Base-by-base conservation (phyloP, 768 basidiomycete species). In the Agrocybe pediades region DNA sequence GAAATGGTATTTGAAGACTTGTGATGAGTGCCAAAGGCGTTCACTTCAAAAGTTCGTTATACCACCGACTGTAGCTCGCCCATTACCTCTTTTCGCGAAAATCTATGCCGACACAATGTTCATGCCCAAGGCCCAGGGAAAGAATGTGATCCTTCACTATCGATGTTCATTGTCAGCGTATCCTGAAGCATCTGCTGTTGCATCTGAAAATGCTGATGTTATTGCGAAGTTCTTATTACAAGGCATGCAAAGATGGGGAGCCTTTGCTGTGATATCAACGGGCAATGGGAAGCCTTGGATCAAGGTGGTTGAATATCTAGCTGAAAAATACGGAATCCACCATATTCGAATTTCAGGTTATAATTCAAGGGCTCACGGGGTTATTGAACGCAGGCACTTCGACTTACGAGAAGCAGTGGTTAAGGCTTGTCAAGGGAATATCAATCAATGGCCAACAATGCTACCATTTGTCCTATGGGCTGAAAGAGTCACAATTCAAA, bases 341-440 rank as follows among this genome's bases (percentile, higher is more conserved):
- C 71, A 75, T 41, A 75, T 77, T 7, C 26, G 54, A 0, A 78
- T 78, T 17, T 73, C 67, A 5, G 55, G 65, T 0, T 78, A 76
- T 56, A 77, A 77, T 54, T 75, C 71, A 0, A 62, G 59, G 4
- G 71, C 71, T 0, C 75, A 77, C n/a, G 68, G 75, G 0, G 55
- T 67, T 1, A 60, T 74, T 2, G 69, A 77, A 46, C 41, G 49
- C 7, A 9, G 26, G 39, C 70, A 71, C 51, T 63, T 41, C 17
- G 52, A 57, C 33, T 52, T 72, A 0, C 49, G 65, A 0, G 60
- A 71, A 42, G 46, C 61, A 2, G 33, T 73, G 0, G 49, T 71
- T 17, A 73, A 73, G 33, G 57, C 64, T 6, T 61, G 59, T 26
- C 60, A 63, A 2, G 68, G 68, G 0, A 49, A 71, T 27, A 51